Base-by-base conservation (phyloP, 202 grass and related monocot genomes). In the Zoysia matrella region DNA sequence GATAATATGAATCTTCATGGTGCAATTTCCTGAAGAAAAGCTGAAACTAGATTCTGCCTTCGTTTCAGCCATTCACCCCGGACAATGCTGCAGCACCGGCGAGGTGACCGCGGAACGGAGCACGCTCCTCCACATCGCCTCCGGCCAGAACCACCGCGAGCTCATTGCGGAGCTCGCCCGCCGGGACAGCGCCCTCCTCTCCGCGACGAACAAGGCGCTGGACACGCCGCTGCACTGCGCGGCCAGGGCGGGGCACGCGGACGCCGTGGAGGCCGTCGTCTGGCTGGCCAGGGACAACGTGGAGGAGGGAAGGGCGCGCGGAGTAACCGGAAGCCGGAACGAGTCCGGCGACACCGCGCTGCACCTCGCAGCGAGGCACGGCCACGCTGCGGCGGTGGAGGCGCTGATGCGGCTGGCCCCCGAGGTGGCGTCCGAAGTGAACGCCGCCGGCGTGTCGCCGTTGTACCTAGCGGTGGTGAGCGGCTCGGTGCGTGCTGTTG, bases 121-220 rank as follows among this genome's bases (percentile, higher is more conserved):
- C 42, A 91, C 89, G 18, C 39, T 90, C 1, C 89, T 94, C 65
- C 87, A 92, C 74, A 3, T 94, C 22, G 82, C 90, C 2, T 65
- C 77, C 2, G 64, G 22, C 11, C 67, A 82, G 7, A 73, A 61
- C 3, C 73, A 89, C 60, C 0, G 42, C 42, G 36, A 41, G 1
- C 72, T 92, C 8, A 61, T 88, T 39, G 7, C 10, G 2, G 55
- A 47, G 43, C 65, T 94, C 9, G 76, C 48, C 15, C 4, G 9
- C 10, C 49, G 12, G 3, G 56, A 92, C 63, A 0, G 0, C 6
- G 47, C 43, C 79, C 74, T 92, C 51, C 22, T 89, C 3, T 74
- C 36, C 4, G 1, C 14, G 0, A 3, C 0, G 30, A 94, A 81
- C 40, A 60, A 46, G 0, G 44, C 47, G 0, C 14, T 39, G 4